Base-by-base conservation (phyloP, 225 moss, liverwort and hornwort species). In the Polytrichum formosum region DNA sequence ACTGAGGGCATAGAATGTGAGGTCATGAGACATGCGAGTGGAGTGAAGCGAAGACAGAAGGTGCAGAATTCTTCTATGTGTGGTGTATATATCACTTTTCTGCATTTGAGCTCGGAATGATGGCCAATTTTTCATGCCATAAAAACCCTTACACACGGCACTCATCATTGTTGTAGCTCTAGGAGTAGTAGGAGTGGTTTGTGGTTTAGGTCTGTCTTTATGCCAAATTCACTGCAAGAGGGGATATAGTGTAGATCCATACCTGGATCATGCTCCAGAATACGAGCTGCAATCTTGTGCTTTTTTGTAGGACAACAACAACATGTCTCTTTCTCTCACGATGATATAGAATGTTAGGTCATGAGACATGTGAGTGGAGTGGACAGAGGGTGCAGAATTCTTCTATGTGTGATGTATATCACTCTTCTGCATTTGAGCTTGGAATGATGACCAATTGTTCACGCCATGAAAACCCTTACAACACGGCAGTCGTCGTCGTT, bases 41-140 rank as follows among this genome's bases (percentile, higher is more conserved):
- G 37, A 10, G 37, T 37, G 37, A 37, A 37, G 37, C 9, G 63
- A 29, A 20, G 58, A 56, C 31, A 25, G 73, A 73, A 23, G 69
- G 55, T 55, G 28, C 18, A n/a, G 64, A 25, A 62, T 62, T 58
- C 20, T 58, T 6, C 6, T 21, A 22, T 58, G 20, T 20, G 6
- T 10, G 58, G 58, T 58, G 20, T 20, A 6, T 22, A 2, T 6
- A 58, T 6, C 58, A 6, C 58, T 20, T 5, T 19, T 58, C 56
- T 58, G 56, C 20, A 6, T 58, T 21, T 58, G 22, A 58, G n/a
- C 20, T 22, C n/a, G n/a, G 22, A 22, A 20, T 1, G 6, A 58
- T 7, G 5, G 6, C 6, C 22, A 58, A 22, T 22, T 21, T 18
- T 6, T 58, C 6, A 22, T 5, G 2, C 2, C 58, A 58, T n/a